Evolutionary conservation across 176 grass and related monocot species (phyloP), one percentile per base, ranked within the genome.

Genomic region (Poa pratensis): DNA sequence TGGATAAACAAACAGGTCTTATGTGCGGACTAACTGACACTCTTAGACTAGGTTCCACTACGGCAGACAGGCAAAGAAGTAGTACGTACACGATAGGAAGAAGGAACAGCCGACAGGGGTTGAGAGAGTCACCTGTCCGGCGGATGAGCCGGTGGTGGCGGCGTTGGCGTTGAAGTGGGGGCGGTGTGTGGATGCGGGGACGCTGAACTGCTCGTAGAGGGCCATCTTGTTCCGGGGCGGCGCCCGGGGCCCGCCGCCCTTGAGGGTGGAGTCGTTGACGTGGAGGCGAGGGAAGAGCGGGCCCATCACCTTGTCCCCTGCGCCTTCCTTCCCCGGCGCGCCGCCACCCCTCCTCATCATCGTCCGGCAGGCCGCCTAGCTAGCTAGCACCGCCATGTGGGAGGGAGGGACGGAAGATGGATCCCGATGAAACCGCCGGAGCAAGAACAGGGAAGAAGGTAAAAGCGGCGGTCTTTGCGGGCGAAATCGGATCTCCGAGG

Each of bases 211-310:
- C 76, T 99, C 96, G 63, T 99, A 99, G 49, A 99, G 91, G 7
- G 96, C 93, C 96, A 99, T 99, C 89, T 99, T 99, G 86, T 99
- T 99, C 80, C 96, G 80, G 24, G 96, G 96, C 43, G 96, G 96
- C 15, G 93, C 88, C 20, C 96, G 88, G 4, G 93, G 93, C 6
- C 96, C 96, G 11, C 96, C 96, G 37, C 96, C 91, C 84, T 89
- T 92, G 70, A 84, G 71, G 24, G 71, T 66, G 17, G 96, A 69
- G 80, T 99, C 96, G 75, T 91, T 99, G 80, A 99, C 91, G 79
- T 99, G 96, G 65, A 99, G 88, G 80, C 96, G 80, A 9, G 96
- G 96, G 90, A 99, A 99, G 50, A 98, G 87, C 42, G 96, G 96
- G 20, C 85, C 91, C 83, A 77, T 90, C 49, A 86, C 84, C 78